A percentile compares a stretch with the other conserved stretches of the same genome.
Evolutionary conservation across 2,329 filamentous ascomycete species (phyloP).

Genomic region (Lojkania enalia): DNA sequence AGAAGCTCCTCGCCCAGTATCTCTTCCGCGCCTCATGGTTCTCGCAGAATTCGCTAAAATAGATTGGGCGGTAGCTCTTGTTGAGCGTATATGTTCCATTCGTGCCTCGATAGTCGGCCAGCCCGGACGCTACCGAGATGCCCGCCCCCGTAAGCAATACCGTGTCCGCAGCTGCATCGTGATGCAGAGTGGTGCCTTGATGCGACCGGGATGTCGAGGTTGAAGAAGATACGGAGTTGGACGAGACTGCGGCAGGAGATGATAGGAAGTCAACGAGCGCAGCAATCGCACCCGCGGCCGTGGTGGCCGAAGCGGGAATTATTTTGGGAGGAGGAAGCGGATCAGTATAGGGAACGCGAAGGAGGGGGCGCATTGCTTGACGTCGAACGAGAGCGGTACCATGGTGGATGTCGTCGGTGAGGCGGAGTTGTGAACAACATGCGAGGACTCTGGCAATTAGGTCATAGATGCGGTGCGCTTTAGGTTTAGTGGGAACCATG

Average conservation of each 20-base stretch:
- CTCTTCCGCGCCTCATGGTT: constrained; percentile 84
- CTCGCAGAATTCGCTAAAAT: constrained; percentile 83
- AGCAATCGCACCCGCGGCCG: constrained; percentile 71
- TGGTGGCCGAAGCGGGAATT: constrained; percentile 71
- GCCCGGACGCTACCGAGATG: constrained; percentile 87
- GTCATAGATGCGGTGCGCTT: not conserved
- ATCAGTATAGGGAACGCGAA: constrained; percentile 90
- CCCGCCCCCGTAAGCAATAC: constrained; percentile 80
- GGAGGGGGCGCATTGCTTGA: constrained; percentile 62
- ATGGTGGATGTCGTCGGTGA: not conserved
- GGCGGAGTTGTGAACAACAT: not conserved
- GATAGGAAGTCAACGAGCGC: constrained; percentile 78
- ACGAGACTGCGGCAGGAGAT: too few species aligned
- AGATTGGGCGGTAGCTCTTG: constrained; percentile 86
- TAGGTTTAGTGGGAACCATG: not conserved
- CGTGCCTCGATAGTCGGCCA: constrained; percentile 88
- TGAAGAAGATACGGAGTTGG: constrained; percentile 26
- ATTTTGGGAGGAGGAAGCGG: constrained; percentile 75
- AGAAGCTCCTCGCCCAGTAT: constrained; percentile 94
- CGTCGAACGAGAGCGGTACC: constrained; percentile 9
- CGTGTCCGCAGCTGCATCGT: constrained; percentile 53
- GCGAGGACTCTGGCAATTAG: not conserved
- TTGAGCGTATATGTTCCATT: constrained; percentile 94
- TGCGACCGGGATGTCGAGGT: not conserved
- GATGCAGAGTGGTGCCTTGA: not conserved